Percentiles rank a stretch among this genome's conserved stretches.
Conservation (phyloP, 139 green algal genomes). For the Closterium sp. region DNA sequence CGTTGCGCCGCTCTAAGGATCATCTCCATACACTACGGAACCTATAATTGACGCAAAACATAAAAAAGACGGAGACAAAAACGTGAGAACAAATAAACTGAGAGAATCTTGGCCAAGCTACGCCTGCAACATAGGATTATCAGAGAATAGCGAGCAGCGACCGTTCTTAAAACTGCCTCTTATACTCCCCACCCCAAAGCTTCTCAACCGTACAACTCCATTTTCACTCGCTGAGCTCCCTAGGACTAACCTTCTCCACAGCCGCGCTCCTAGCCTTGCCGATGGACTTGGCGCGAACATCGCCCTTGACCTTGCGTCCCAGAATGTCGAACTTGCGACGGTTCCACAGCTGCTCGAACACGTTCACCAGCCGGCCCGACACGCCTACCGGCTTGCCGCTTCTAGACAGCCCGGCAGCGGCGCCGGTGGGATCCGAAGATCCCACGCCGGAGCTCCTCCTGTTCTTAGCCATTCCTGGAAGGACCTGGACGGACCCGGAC, state of each 20-base stretch:
- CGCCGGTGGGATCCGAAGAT: neutral
- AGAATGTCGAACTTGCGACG: constrained; percentile 51
- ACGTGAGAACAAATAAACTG: no score
- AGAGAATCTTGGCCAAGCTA: no score
- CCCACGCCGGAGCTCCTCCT: neutral
- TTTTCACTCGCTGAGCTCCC: no score
- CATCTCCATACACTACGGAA: no score
- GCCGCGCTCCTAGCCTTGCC: constrained; percentile 32
- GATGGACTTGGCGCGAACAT: neutral
- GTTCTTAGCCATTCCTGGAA: neutral
- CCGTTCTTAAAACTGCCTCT: no score
- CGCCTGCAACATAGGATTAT: no score
- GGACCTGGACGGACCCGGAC: no score
- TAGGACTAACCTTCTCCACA: constrained; percentile 22
- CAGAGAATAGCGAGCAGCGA: no score
- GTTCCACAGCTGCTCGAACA: constrained; percentile 49
- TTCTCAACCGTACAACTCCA: no score
- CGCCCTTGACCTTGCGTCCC: constrained; percentile 47
- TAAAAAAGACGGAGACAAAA: no score
- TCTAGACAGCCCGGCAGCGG: neutral
- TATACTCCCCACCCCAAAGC: neutral
- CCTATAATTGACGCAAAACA: no score
- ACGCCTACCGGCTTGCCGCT: neutral
- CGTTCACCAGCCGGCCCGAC: constrained; percentile 15
- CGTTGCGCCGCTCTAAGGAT: no score